phyloP scores from a whole-genome alignment of 257 asterid species.

The Gentiana macrophylla region DNA sequence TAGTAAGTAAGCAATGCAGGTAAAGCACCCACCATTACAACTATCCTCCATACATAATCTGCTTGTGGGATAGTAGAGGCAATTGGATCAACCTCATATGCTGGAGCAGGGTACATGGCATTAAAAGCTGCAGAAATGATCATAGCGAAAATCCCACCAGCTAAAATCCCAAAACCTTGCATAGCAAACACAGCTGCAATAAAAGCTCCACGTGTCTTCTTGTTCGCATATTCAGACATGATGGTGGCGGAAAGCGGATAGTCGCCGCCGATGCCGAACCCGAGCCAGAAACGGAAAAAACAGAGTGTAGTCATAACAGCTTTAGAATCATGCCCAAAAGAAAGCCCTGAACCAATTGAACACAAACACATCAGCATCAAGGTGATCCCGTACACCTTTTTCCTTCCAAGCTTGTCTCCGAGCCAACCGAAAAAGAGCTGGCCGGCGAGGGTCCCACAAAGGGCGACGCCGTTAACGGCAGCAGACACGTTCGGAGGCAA shows the following conservation, averaged over 20 bases:
- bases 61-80: slow-evolving; percentile 43
- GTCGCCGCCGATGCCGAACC: slow-evolving; percentile 59
- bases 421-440: slow-evolving; percentile 65
- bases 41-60: slow-evolving; percentile 52
- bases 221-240: slow-evolving; percentile 60
- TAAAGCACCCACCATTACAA: slow-evolving; percentile 42
- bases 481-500: slow-evolving; percentile 50
- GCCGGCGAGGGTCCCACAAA: slow-evolving; percentile 48
- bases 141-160: slow-evolving; percentile 46
- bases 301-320: slow-evolving; percentile 47
- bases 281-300: slow-evolving; percentile 61
- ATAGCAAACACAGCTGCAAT: slow-evolving; percentile 56
- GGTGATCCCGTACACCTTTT: slow-evolving; percentile 45
- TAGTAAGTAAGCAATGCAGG: slow-evolving; percentile 46
- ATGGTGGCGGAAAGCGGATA: slow-evolving; percentile 63
- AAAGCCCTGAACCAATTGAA: slow-evolving; percentile 47
- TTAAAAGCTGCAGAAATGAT: slow-evolving; percentile 24
- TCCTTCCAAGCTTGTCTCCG: slow-evolving; percentile 43
- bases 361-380: slow-evolving; percentile 41
- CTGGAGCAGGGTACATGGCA: slow-evolving; percentile 21
- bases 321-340: slow-evolving; percentile 23
- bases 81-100: slow-evolving; percentile 36
- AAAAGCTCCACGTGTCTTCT: slow-evolving; percentile 58
- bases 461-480: slow-evolving; percentile 54
- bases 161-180: slow-evolving; percentile 59